A percentile compares a stretch with the other conserved stretches of the same genome.
Conservation (phyloP, 1,139 yeast species). For the Geotrichum phurueaensis region DNA sequence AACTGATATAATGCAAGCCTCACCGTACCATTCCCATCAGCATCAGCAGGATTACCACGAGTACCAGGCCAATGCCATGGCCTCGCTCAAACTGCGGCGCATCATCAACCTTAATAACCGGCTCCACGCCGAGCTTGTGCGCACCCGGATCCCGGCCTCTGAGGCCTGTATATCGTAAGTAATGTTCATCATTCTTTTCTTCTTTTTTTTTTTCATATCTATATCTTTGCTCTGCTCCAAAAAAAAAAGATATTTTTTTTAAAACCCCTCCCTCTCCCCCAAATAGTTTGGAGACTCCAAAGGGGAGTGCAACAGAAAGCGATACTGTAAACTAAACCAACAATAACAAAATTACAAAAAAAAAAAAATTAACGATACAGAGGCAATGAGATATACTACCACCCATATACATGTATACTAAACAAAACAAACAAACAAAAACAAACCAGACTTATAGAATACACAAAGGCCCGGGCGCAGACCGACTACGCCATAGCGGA, state of each 20-base stretch:
- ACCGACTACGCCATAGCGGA: background rate
- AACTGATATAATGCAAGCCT: background rate
- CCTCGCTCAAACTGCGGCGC: constrained; percentile 51
- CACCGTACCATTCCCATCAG: background rate
- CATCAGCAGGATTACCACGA: constrained; percentile 12
- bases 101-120: constrained; percentile 55
- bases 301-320: too few species aligned
- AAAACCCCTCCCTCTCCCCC: too few species aligned
- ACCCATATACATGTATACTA: background rate
- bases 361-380: too few species aligned
- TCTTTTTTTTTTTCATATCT: background rate
- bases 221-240: background rate
- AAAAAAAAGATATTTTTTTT: too few species aligned
- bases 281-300: too few species aligned
- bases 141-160: constrained; percentile 63
- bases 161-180: constrained; percentile 48
- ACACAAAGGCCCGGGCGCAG: background rate
- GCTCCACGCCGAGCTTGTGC: constrained; percentile 47
- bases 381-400: too few species aligned
- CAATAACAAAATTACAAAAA: too few species aligned
- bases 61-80: constrained; percentile 25
- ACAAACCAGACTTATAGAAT: background rate
- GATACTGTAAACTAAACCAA: too few species aligned
- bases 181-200: background rate
- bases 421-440: too few species aligned